A percentile compares a stretch with the other conserved stretches of the same genome.
phyloP scores from a whole-genome alignment of 495 filamentous ascomycete species.

The Clavariopsis aquatica region DNA sequence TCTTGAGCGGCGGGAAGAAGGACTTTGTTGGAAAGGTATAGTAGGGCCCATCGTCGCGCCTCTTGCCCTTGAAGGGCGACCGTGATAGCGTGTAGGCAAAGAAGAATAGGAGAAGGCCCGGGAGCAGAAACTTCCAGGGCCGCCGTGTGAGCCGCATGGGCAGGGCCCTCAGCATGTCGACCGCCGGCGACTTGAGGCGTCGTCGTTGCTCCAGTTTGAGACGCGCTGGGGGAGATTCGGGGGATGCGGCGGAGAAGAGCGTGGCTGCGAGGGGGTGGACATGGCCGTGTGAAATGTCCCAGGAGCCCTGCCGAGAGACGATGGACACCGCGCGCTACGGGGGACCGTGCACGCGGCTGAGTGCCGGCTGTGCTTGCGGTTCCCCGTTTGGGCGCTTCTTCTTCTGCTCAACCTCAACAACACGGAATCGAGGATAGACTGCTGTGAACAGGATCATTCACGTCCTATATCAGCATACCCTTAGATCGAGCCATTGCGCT shows the following conservation, averaged over 20 bases:
- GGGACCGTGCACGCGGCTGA: too few species aligned
- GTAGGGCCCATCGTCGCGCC: background rate
- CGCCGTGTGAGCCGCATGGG: slow-evolving; percentile 16
- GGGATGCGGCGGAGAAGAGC: background rate
- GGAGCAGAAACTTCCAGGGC: slow-evolving; percentile 21
- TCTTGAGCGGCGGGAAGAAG: slow-evolving; percentile 30
- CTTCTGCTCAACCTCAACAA: too few species aligned
- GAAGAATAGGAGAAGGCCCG: slow-evolving; percentile 26
- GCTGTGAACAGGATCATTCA: too few species aligned
- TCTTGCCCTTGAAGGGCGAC: background rate
- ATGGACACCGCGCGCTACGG: background rate
- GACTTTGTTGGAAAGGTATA: slow-evolving; percentile 14
- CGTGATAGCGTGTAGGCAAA: slow-evolving; percentile 15
- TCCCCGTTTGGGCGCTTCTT: too few species aligned
- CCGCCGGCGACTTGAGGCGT: background rate
- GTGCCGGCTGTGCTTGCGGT: too few species aligned
- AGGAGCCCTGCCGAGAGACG: background rate
- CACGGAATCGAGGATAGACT: too few species aligned
- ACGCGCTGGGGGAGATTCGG: background rate
- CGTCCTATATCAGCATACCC: too few species aligned
- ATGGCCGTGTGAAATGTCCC: background rate
- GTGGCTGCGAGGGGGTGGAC: background rate
- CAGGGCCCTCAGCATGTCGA: slow-evolving; percentile 18
- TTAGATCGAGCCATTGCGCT: too few species aligned
- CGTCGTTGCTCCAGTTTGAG: background rate